Percentiles rank a stretch among this genome's conserved stretches.
phyloP scores from a whole-genome alignment of 2,329 filamentous ascomycete genomes.

The Hypoxylon sp. region DNA sequence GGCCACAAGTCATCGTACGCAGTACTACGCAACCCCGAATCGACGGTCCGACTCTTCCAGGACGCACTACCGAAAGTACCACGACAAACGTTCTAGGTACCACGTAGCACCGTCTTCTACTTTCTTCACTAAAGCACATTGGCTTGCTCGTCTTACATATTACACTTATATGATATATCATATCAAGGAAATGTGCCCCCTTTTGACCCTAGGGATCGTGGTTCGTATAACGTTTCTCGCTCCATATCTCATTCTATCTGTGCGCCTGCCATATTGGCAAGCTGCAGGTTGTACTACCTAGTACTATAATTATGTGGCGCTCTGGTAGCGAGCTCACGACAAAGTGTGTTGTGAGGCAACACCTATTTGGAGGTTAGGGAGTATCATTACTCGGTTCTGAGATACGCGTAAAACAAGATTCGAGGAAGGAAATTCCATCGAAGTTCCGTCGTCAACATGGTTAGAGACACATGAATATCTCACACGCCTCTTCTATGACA shows the following conservation, averaged over 20 bases:
- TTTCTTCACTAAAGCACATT: background rate
- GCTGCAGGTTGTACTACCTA: background rate
- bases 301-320: conserved; percentile 6
- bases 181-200: background rate
- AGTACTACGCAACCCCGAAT: background rate
- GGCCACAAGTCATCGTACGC: background rate
- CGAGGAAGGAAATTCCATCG: conserved; percentile 2
- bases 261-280: background rate
- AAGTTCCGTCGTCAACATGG: conserved; percentile 6
- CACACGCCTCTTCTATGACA: background rate
- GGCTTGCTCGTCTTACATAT: background rate
- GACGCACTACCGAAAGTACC: background rate
- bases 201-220: background rate
- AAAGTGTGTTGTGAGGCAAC: conserved; percentile 16
- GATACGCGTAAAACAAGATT: conserved; percentile 24
- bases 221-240: background rate
- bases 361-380: conserved; percentile 36
- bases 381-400: conserved; percentile 10
- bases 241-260: background rate
- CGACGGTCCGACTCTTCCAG: background rate
- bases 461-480: conserved; percentile 1
- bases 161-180: background rate
- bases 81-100: background rate
- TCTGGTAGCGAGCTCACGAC: conserved; percentile 27
- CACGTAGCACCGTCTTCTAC: background rate